A percentile compares a stretch with the other conserved stretches of the same genome.
Evolutionary conservation across 2,329 filamentous ascomycete species (phyloP).

Genomic region (Reticulascus tulasneorum): DNA sequence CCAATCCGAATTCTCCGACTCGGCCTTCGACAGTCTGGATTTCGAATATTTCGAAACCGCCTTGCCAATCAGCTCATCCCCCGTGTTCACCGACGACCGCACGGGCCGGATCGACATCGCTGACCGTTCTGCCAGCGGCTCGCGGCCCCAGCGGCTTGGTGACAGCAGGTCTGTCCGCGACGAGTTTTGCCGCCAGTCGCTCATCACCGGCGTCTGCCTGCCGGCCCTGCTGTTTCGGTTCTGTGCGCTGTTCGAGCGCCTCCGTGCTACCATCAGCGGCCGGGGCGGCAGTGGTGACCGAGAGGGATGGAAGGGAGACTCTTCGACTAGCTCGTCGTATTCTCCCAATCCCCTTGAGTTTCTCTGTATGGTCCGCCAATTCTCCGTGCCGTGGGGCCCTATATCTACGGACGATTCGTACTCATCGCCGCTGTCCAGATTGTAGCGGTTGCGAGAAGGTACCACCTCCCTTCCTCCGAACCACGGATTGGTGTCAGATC

Average conservation of each 20-base stretch:
- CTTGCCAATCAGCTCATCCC: slow-evolving; percentile 12
- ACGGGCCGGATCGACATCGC: slow-evolving; percentile 3
- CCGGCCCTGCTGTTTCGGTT: slow-evolving; percentile 5
- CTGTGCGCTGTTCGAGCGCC: slow-evolving; percentile 6
- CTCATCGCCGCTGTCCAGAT: slow-evolving; percentile 8
- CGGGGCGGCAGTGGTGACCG: slow-evolving; percentile 8
- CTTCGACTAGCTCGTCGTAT: slow-evolving; percentile 10
- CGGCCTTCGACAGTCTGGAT: slow-evolving; percentile 5
- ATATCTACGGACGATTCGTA: slow-evolving; percentile 1
- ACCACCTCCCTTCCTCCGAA: slow-evolving; percentile 14
- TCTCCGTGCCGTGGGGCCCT: slow-evolving; percentile 5
- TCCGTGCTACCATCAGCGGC: slow-evolving; percentile 12
- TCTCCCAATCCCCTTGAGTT: slow-evolving; percentile 13
- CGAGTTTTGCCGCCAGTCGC: slow-evolving; percentile 8
- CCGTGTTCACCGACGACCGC: slow-evolving; percentile 7
- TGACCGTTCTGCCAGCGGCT: slow-evolving; percentile 5
- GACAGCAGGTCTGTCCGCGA: slow-evolving; percentile 8
- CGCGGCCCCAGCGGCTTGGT: slow-evolving; percentile 8
- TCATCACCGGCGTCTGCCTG: slow-evolving; percentile 8
- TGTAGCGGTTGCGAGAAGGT: slow-evolving; percentile 10
- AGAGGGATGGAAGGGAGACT: slow-evolving; percentile 8
- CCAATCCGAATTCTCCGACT: slow-evolving; percentile 13
- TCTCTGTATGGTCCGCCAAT: slow-evolving; percentile 11
- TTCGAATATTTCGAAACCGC: slow-evolving; percentile 5
- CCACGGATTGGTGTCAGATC: slow-evolving; percentile 14